These are phyloP conservation scores for Metarhizium anisopliae DNA, from an alignment of 2,329 filamentous ascomycete genomes.

Conservation along the genomic window DNA sequence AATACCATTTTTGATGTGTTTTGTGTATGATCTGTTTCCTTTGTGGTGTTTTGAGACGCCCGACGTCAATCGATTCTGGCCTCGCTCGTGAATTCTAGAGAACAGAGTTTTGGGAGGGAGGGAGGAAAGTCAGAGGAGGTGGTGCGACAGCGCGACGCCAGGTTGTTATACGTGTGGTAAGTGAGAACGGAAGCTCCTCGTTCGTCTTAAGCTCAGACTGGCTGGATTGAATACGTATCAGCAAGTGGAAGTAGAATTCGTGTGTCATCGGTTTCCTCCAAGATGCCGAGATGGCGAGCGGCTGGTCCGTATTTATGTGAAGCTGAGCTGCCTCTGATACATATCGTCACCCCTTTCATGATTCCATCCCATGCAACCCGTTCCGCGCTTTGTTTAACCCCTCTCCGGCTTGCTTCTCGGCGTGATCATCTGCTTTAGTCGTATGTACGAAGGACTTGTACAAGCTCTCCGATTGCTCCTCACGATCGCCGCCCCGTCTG, in stretches of 20 bases:
- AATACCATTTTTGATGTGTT: constrained; percentile 22
- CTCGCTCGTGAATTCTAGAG: neutral
- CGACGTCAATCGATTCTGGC: neutral
- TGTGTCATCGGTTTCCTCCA: constrained; percentile 1
- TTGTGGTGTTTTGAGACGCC: constrained; percentile 7
- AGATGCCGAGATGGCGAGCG: neutral
- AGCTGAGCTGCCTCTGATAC: neutral
- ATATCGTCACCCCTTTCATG: neutral
- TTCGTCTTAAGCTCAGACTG: neutral
- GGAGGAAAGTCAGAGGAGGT: neutral
- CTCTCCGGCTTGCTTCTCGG: neutral
- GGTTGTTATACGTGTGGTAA: neutral
- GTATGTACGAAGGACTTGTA: neutral
- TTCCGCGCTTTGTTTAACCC: neutral
- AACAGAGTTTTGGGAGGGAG: neutral
- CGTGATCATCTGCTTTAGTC: neutral
- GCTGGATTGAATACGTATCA: neutral
- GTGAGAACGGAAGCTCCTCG: neutral
- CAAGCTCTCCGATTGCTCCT: neutral
- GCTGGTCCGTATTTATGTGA: constrained; percentile 3
- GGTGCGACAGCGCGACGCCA: neutral
- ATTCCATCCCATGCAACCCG: neutral
- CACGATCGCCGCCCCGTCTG: neutral
- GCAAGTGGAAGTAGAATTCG: neutral
- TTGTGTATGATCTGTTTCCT: neutral